Evolutionary conservation across 2,329 filamentous ascomycete genomes (phyloP).

Genomic region (Pseudogymnoascus sp.): DNA sequence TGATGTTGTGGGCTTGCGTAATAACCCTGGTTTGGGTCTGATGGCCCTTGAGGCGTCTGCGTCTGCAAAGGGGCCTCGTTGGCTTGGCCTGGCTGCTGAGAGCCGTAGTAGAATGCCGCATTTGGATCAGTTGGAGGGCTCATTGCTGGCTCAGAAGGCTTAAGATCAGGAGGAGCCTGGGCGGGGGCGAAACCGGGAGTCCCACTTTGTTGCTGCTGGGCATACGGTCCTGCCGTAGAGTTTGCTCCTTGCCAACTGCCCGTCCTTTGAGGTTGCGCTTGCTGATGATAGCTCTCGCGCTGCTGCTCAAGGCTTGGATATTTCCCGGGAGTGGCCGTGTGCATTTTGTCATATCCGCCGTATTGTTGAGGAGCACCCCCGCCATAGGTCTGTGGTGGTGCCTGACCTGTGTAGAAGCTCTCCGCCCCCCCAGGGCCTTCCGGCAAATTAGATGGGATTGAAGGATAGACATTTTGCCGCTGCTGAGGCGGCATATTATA

Average conservation of each 20-base stretch:
- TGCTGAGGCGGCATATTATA: constrained; percentile 47
- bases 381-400: constrained; percentile 37
- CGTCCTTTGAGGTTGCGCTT: constrained; percentile 36
- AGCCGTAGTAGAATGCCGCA: constrained; percentile 49
- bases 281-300: constrained; percentile 34
- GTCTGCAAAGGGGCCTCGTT: background rate
- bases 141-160: constrained; percentile 26
- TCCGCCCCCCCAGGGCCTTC: constrained; percentile 51
- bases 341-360: constrained; percentile 27
- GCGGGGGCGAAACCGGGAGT: constrained; percentile 21
- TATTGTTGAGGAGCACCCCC: constrained; percentile 40
- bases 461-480: constrained; percentile 59
- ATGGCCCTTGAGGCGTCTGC: constrained; percentile 10
- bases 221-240: constrained; percentile 18
- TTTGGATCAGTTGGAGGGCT: constrained; percentile 41
- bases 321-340: constrained; percentile 18
- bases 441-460: constrained; percentile 48
- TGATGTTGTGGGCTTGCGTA: constrained; percentile 5
- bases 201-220: constrained; percentile 21
- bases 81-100: constrained; percentile 18
- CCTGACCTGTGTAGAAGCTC: constrained; percentile 70
- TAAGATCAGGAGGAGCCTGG: constrained; percentile 29
- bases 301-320: constrained; percentile 19
- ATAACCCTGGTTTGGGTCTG: background rate
- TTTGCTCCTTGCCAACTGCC: constrained; percentile 40